phyloP scores from a whole-genome alignment of 148 eudicot genomes.

The Tetragonia tetragonoides region DNA sequence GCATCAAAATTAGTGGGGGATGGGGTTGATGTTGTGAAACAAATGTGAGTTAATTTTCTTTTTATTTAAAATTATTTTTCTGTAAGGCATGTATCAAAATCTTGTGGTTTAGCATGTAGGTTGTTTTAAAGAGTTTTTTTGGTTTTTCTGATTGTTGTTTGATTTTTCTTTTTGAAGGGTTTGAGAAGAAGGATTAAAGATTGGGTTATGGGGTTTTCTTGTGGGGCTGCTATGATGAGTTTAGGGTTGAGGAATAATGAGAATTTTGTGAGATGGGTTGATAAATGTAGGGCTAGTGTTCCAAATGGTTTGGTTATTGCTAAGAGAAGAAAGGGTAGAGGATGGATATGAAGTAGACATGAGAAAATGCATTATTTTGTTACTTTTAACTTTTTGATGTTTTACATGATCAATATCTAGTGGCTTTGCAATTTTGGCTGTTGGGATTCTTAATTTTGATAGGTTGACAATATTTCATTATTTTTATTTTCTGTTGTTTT shows the following conservation, averaged over 20 bases:
- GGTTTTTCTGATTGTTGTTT: constrained; percentile 27
- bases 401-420: not conserved
- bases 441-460: not conserved
- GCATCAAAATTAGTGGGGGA: too few species aligned
- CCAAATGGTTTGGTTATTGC: constrained; percentile 5
- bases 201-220: constrained; percentile 68
- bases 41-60: too few species aligned
- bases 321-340: constrained; percentile 27
- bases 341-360: constrained; percentile 13
- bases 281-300: constrained; percentile 25
- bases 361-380: not conserved
- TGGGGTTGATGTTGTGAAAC: too few species aligned
- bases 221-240: constrained; percentile 53
- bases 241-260: constrained; percentile 42
- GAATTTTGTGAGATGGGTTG: constrained; percentile 32
- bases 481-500: too few species aligned
- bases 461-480: not conserved
- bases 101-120: too few species aligned
- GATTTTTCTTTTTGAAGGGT: constrained; percentile 30
- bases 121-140: constrained; percentile 31
- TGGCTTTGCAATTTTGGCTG: too few species aligned
- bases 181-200: constrained; percentile 45
- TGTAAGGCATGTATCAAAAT: too few species aligned
- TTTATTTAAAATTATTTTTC: too few species aligned
- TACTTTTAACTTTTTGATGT: not conserved